Evolutionary conservation across 2,329 filamentous ascomycete species (phyloP), one percentile per base, ranked within the genome.

Genomic region (Neofusicoccum sp.): DNA sequence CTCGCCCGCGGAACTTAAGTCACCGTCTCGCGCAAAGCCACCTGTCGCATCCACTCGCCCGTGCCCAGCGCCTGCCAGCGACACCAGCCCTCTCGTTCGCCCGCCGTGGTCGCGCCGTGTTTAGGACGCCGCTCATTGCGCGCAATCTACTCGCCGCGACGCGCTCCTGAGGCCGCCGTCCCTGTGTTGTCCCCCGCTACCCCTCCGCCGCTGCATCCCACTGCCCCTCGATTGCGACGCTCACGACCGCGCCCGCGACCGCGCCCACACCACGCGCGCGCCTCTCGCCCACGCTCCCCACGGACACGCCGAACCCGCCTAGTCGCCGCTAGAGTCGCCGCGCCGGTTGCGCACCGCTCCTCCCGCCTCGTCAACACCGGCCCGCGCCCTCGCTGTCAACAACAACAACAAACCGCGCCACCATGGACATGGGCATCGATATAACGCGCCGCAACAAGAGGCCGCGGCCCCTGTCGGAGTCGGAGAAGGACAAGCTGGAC

Each of bases 371-470:
- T 39, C 41, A 47, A n/a, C 56, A 47, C 33, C 56, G 56, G 41
- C 36, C 28, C 50, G 50, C 36, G 28, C 37, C 50, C 50, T 56
- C 50, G 52, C 52, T 34, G 39, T 44, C 37, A 56, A 48, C 56
- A 47, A 60, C 56, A 31, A 60, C 43, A 49, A 43, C 22, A 22
- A 28, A 49, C 44, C 54, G 14, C 48, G 22, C 48, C 44, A 64
- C 33, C 45, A 61, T 61, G 62, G 71, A 71, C 44, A 71, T 84
- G 76, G 85, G 89, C 71, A 93, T 97, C 73, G 94, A 98, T 79
- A 86, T 86, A 70, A 89, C 83, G 71, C 88, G 94, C 76, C 91
- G 94, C 76, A 98, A 98, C 81, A 90, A 91, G 80, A 86, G 87
- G 75, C 91, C 95, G 45, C 88, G 94, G 66, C 85, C 89, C 66